Evolutionary conservation across 106 monocot genomes (phyloP), one percentile per base, ranked within the genome.

Genomic region (Dendrobium nobile): DNA sequence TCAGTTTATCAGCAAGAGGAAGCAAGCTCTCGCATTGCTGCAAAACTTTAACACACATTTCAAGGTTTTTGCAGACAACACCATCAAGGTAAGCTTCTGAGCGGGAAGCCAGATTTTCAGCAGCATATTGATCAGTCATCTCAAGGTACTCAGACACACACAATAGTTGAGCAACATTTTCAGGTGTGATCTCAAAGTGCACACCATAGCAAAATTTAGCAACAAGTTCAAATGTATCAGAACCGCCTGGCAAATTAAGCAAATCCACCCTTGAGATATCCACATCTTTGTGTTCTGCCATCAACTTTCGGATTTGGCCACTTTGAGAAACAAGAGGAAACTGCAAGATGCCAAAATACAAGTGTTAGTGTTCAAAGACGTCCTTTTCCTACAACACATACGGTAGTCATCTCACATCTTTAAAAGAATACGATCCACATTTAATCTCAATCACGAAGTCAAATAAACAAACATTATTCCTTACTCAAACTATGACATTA

Each of bases 201-300:
- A 91, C 73, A 16, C 88, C 91, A 59, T 91, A 91, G 86, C 91
- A 91, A 45, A 91, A 91, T 83, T 91, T 91, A 55, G 84, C 86
- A 44, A 79, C 91, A 7, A 88, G 84, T 76, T 88, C 83, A 80
- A 91, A 91, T 65, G 88, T 64, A 40, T 84, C 84, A 33, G 84
- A 11, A 19, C 86, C 82, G 1, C 88, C 91, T 4, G 91, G 91
- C 47, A 92, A 64, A 78, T 77, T 85, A 65, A 83, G 77, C 33
- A 92, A 73, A 9, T 87, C 76, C 26, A 92, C 26, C 51, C 61
- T 92, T 78, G 47, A 55, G 51, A 79, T 56, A 26, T 80, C 85
- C 65, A 82, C 37, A 67, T 87, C 75, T 42, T 20, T 87, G 77
- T 80, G 65, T 9, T 89, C 89, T 75, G 91, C 43, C 16, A 89